These are phyloP conservation scores for Dactylellina cionopaga DNA, from an alignment of 2,329 filamentous ascomycete species.

Conservation along the genomic window DNA sequence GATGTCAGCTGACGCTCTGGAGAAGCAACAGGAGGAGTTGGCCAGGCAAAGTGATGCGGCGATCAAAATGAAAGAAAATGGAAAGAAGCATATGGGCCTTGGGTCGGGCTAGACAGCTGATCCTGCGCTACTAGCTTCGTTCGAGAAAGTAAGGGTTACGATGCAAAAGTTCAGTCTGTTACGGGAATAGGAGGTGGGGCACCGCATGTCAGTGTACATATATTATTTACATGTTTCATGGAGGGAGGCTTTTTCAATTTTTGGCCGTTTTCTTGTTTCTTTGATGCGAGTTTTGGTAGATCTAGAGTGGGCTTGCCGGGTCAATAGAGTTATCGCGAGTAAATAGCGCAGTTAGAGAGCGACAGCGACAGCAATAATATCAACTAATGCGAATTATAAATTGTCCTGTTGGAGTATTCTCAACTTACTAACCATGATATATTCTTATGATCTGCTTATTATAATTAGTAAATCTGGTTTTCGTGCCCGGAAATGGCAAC, in stretches of 20 bases:
- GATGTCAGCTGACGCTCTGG: slow-evolving; percentile 23
- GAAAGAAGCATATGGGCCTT: slow-evolving; percentile 39
- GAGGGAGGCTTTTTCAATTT: background rate
- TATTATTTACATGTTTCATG: background rate
- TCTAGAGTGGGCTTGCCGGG: too few relatives aligned
- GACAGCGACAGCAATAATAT: too few relatives aligned
- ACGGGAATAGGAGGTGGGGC: background rate
- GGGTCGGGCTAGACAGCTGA: slow-evolving; percentile 28
- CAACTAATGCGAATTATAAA: too few relatives aligned
- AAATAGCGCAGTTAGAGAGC: too few relatives aligned
- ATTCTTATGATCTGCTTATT: too few relatives aligned
- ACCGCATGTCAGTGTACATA: background rate
- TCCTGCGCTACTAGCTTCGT: background rate
- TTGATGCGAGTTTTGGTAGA: too few relatives aligned
- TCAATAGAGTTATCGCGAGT: too few relatives aligned
- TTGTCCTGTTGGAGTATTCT: too few relatives aligned
- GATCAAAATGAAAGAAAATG: slow-evolving; percentile 33
- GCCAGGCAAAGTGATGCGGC: slow-evolving; percentile 34
- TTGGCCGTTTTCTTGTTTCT: too few relatives aligned
- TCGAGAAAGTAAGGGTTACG: background rate
- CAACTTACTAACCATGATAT: too few relatives aligned
- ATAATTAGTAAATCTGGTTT: too few relatives aligned
- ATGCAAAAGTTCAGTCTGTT: slow-evolving; percentile 6
- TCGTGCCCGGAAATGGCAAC: too few relatives aligned
- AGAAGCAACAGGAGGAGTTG: slow-evolving; percentile 39